Base-by-base conservation (phyloP, 73 alveolate genomes). In the Durusdinium trenchii region DNA sequence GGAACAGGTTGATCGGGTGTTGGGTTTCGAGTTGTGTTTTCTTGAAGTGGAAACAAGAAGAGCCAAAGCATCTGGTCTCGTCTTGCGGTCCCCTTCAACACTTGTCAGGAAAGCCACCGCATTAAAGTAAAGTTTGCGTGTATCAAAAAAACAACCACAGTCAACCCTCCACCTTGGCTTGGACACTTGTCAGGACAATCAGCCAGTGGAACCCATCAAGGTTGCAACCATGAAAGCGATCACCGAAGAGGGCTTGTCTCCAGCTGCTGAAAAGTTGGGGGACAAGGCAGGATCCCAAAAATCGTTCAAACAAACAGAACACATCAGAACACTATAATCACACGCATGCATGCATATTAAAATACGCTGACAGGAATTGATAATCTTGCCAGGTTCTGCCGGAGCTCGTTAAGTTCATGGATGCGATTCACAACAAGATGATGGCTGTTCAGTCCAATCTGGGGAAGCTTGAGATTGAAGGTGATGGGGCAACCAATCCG, bases 341-440 rank as follows among this genome's bases (percentile, higher is more conserved):
- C 69, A 64, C n/a, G 42, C n/a, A n/a, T n/a, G 79, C n/a, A 10
- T 64, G 45, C n/a, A 42, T 0, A 18, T 64, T 42, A 18, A 20
- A 12, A 0, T 12, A 36, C 38, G 14, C 79, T 1, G 42, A 20
- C 42, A 5, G 6, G 6, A 38, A 38, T 6, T 14, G 46, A 20
- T 9, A 45, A 0, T 12, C 3, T 45, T 47, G 67, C 91, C 9
- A 83, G 94, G 94, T 51, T 6, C 47, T 83, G 47, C 75, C 94
- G 18, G 94, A 85, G 20, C 61, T 85, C 60, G 36, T n/a, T 30
- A 85, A 85, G 94, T 85, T 86, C 62, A 86, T 86, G 95, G 95
- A 87, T 50, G 32, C 71, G 51, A 4, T 62, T 48, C 95, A 87
- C 69, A 18, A 1, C 46, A 46, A 50, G 38, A 87, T 48, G 32